Evolutionary conservation across 805 yeast species (phyloP), one percentile per base, ranked within the genome.

Genomic region (Kazachstania martiniae): DNA sequence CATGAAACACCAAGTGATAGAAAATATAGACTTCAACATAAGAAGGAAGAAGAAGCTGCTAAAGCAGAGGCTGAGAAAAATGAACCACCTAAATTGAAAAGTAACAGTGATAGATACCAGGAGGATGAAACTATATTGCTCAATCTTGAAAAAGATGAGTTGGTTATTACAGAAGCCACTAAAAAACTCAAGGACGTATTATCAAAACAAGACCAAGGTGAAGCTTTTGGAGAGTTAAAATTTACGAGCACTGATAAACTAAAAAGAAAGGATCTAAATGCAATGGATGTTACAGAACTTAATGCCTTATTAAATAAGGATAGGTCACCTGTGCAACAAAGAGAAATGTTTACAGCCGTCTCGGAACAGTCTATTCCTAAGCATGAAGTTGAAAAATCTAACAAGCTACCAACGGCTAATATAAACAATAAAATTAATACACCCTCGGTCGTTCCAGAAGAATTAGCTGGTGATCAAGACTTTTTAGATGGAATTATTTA

Each of bases 1-100:
- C 68, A 63, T 42, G 52, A 49, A 1, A 57, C 58, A 30, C 61
- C 53, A 34, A 59, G 56, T 43, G 63, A 47, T 39, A 52, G 43
- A 40, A 62, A 53, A 47, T 62, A 55, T 36, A 40, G 45, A 4
- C 43, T 51, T 10, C 24, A 49, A 18, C 48, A 48, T 27, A 38
- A 39, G 12, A 31, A 27, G 12, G 38, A 55, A 9, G 47, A 52
- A 9, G 46, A 51, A 9, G 34, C 33, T 1, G 49, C 40, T 5
- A 37, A 36, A 3, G 36, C 33, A n/a, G 16, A 28, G 2, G 41
- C 36, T 10, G 47, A 45, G n/a, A 37, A 17, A 34, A 35, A 12
- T 39, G 31, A 4, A 44, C 39, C 18, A 33, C 37, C 21, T 34
- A 38, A 16, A 43, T 41, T 33, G n/a, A 46, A 48, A 12, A 35